These are phyloP conservation scores for Aspergillus pseudoglaucus DNA, from an alignment of 2,329 filamentous ascomycete species.

Conservation along the genomic window DNA sequence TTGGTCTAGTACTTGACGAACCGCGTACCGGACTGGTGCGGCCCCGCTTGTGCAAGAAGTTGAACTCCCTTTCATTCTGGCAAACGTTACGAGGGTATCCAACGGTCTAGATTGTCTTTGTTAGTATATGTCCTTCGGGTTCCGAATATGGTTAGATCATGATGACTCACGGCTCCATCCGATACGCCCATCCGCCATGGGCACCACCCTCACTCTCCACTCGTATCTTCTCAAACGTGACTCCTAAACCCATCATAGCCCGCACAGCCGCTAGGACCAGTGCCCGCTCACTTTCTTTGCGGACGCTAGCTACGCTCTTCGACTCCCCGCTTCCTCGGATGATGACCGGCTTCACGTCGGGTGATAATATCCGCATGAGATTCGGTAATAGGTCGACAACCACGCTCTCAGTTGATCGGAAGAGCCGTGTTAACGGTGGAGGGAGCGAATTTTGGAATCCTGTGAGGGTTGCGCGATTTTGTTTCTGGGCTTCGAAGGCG, in stretches of 20 bases:
- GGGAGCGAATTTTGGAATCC: slow-evolving; percentile 66
- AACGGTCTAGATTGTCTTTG: slow-evolving; percentile 46
- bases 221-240: slow-evolving; percentile 72
- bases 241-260: slow-evolving; percentile 74
- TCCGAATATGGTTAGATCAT: not conserved
- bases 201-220: slow-evolving; percentile 62
- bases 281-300: slow-evolving; percentile 74
- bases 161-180: slow-evolving; percentile 77
- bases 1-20: slow-evolving; percentile 87
- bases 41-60: slow-evolving; percentile 49
- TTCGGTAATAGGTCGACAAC: slow-evolving; percentile 80
- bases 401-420: slow-evolving; percentile 71
- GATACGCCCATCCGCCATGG: slow-evolving; percentile 70
- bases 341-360: slow-evolving; percentile 85
- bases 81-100: slow-evolving; percentile 69
- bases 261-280: slow-evolving; percentile 75
- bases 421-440: slow-evolving; percentile 65
- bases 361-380: slow-evolving; percentile 73
- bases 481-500: slow-evolving; percentile 73
- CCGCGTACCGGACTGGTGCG: slow-evolving; percentile 78
- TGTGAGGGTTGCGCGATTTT: slow-evolving; percentile 67
- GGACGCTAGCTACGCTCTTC: slow-evolving; percentile 70
- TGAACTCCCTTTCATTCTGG: slow-evolving; percentile 31
- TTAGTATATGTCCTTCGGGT: slow-evolving; percentile 5
- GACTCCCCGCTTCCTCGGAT: slow-evolving; percentile 63